A percentile compares a stretch with the other conserved stretches of the same genome.
Conservation (phyloP, 148 eudicot species). For the Talinum fruticosum region DNA sequence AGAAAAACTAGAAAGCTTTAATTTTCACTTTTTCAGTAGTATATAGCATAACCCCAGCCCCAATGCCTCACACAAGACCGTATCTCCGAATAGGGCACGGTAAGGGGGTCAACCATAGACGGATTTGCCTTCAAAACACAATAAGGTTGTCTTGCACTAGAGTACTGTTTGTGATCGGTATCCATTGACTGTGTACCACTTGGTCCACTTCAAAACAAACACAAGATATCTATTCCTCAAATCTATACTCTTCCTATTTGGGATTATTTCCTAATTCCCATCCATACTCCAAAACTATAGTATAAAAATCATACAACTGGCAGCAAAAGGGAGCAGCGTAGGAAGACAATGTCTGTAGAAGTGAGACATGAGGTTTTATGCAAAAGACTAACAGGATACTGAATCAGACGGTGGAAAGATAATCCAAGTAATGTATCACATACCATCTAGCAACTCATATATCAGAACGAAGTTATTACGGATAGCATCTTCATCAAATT, state of each 20-base stretch:
- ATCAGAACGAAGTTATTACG: conserved; percentile 96
- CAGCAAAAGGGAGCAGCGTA: not conserved
- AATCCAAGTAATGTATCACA: conserved; percentile 23
- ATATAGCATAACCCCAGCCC: not conserved
- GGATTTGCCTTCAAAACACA: not conserved
- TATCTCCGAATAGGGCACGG: not conserved
- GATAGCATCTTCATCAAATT: conserved; percentile 97
- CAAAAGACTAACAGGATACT: not conserved
- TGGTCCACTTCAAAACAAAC: not conserved
- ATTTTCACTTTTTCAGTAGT: not conserved
- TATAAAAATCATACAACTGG: not conserved
- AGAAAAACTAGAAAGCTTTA: not conserved
- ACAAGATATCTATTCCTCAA: not conserved
- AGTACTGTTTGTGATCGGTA: no score
- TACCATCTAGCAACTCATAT: conserved; percentile 96
- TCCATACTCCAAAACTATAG: not conserved
- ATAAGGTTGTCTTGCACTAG: not conserved
- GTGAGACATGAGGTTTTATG: not conserved
- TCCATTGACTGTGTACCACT: not conserved
- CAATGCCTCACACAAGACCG: not conserved
- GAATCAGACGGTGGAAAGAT: conserved; percentile 1
- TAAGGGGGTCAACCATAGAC: not conserved
- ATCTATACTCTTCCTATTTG: not conserved
- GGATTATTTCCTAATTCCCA: not conserved
- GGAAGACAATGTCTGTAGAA: not conserved